A percentile compares a stretch with the other conserved stretches of the same genome.
Conservation (phyloP, 352 stramenopile genomes). For the Pythium insidiosum region DNA sequence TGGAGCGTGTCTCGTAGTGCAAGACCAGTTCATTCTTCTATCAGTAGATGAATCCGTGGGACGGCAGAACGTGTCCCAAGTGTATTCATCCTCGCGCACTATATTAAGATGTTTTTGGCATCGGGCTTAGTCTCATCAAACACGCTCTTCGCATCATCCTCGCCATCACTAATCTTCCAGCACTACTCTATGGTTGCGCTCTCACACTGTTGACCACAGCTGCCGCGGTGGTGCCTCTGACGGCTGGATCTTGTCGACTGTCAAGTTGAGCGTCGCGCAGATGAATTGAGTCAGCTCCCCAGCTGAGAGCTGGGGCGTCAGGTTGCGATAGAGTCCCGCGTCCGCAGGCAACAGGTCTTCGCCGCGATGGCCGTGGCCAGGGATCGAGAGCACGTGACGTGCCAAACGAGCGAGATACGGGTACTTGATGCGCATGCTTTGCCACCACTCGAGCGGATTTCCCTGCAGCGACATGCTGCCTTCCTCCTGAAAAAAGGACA, state of each 20-base stretch:
- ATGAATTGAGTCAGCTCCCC: constrained; percentile 10
- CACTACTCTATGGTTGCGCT: no score
- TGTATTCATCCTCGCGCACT: no score
- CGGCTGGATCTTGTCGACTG: constrained; percentile 12
- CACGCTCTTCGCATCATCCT: no score
- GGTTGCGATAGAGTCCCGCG: constrained; percentile 23
- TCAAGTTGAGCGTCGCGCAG: constrained; percentile 13
- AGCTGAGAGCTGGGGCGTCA: constrained; percentile 4
- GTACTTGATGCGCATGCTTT: constrained; percentile 71
- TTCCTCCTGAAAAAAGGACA: constrained; percentile 75
- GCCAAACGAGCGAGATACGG: constrained; percentile 59
- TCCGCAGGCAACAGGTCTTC: constrained; percentile 42
- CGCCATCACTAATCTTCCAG: no score
- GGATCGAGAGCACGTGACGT: constrained; percentile 62
- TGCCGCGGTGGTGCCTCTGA: neutral
- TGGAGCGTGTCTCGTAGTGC: no score
- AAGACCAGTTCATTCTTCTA: no score
- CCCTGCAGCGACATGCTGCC: constrained; percentile 37
- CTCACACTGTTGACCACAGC: constrained; percentile 18
- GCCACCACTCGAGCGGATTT: constrained; percentile 74
- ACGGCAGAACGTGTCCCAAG: no score
- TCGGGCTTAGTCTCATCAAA: no score
- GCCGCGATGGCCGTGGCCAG: constrained; percentile 30
- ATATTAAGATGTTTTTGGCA: no score
- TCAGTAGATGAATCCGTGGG: no score